Evolutionary conservation across 2,329 filamentous ascomycete genomes (phyloP).

Genomic region (Cordyceps javanica): DNA sequence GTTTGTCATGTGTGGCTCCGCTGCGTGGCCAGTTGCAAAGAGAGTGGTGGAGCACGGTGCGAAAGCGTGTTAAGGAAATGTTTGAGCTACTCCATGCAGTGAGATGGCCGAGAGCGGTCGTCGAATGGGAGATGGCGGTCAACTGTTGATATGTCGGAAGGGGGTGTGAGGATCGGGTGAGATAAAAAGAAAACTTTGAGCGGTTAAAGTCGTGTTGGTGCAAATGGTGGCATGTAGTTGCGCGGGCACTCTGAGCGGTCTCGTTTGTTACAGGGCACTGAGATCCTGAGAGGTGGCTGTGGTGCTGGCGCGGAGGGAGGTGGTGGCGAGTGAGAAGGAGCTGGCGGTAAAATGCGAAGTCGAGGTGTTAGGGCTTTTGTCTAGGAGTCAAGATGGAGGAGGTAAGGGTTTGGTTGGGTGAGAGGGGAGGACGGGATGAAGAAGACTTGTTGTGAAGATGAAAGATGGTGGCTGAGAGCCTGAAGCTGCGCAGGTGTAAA

Average conservation of each 20-base stretch:
- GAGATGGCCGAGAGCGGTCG: neutral
- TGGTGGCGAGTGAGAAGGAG: neutral
- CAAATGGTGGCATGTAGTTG: neutral
- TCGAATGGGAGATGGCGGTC: neutral
- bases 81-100: conserved; percentile 3
- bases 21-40: neutral
- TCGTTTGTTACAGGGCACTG: neutral
- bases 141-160: neutral
- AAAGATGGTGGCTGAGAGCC: conserved; percentile 9
- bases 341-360: neutral
- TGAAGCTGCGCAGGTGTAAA: neutral
- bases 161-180: neutral
- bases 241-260: neutral
- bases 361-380: neutral
- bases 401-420: neutral
- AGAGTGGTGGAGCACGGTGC: conserved; percentile 9
- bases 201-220: neutral
- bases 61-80: neutral
- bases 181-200: too few species aligned
- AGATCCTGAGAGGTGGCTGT: neutral
- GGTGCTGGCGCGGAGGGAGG: neutral
- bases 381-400: neutral
- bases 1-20: conserved; percentile 7
- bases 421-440: conserved; percentile 1
- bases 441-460: neutral